phyloP scores from a whole-genome alignment of 2,329 filamentous ascomycete species.

The Diaporthe longicolla region DNA sequence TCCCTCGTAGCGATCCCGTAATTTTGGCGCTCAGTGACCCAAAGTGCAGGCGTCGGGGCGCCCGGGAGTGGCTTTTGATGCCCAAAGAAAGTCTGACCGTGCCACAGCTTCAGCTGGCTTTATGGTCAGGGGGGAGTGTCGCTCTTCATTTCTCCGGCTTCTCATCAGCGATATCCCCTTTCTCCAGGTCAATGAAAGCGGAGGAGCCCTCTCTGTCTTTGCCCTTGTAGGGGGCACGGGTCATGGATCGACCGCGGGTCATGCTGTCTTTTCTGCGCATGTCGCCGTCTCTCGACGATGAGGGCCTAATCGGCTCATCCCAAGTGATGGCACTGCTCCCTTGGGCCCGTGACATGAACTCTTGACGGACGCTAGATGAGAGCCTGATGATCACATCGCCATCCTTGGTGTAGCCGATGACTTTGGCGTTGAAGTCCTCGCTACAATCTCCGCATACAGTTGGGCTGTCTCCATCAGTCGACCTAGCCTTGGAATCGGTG shows the following conservation, averaged over 20 bases:
- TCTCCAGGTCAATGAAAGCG: not conserved
- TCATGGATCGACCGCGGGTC: conserved; percentile 25
- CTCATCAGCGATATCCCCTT: not conserved
- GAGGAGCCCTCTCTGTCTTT: conserved; percentile 44
- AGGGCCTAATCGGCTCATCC: conserved; percentile 30
- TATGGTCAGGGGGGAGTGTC: not conserved
- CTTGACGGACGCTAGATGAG: conserved; percentile 26
- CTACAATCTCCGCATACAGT: not conserved
- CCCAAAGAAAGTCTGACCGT: conserved; percentile 2
- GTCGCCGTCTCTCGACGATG: conserved; percentile 1
- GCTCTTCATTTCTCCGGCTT: not conserved
- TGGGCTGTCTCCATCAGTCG: conserved; percentile 25
- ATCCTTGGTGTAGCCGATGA: conserved; percentile 41
- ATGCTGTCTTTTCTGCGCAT: conserved; percentile 32
- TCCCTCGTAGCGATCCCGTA: not conserved
- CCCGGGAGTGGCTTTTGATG: not conserved
- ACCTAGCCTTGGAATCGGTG: conserved; percentile 25
- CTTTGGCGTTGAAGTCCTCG: conserved; percentile 41
- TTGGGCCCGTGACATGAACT: conserved; percentile 14
- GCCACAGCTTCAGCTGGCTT: conserved; percentile 13
- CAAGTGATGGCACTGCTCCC: conserved; percentile 36
- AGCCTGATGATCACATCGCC: conserved; percentile 41
- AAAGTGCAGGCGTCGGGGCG: not conserved
- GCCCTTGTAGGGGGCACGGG: conserved; percentile 36
- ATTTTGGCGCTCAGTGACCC: not conserved